Evolutionary conservation across 1,284 basidiomycete genomes (phyloP).

Genomic region (Farysia itapuensis): DNA sequence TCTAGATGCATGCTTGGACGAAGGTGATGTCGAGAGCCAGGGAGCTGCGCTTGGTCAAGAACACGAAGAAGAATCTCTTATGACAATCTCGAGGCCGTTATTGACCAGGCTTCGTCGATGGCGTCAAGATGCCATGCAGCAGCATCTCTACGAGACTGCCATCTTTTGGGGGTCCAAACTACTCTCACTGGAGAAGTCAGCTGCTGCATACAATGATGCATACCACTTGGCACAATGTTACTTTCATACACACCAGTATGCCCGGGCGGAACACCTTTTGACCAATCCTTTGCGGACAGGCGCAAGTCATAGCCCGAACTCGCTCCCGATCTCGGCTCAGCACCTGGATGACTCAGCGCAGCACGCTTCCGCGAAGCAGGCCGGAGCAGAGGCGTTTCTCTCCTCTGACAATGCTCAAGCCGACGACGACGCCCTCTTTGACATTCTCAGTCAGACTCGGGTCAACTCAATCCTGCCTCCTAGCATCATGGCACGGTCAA

Average conservation of each 20-base stretch:
- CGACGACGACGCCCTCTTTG: constrained; percentile 38
- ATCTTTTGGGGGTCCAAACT: constrained; percentile 98
- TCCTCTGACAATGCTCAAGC: constrained; percentile 21
- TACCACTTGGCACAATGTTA: constrained; percentile 98
- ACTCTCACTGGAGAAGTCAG: constrained; percentile 73
- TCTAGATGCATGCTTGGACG: not conserved
- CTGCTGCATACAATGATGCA: constrained; percentile 68
- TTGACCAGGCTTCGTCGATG: constrained; percentile 80
- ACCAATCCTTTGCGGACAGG: constrained; percentile 71
- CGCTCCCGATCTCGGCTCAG: not conserved
- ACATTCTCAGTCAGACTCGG: constrained; percentile 36
- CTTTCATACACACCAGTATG: constrained; percentile 92
- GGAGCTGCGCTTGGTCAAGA: not conserved
- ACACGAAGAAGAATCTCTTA: not conserved
- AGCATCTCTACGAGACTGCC: constrained; percentile 95
- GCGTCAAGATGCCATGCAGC: constrained; percentile 96
- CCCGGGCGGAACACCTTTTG: constrained; percentile 86
- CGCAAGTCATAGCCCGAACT: constrained; percentile 3
- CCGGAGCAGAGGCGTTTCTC: constrained; percentile 20
- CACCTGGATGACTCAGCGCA: not conserved
- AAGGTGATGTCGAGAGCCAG: no score
- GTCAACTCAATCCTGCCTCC: constrained; percentile 30
- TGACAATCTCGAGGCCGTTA: constrained; percentile 1
- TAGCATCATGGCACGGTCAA: constrained; percentile 34
- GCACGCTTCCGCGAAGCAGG: constrained; percentile 1